Percentiles rank a stretch among this genome's conserved stretches.
Evolutionary conservation across 1,139 yeast genomes (phyloP).

Genomic region (Yarrowia galli): DNA sequence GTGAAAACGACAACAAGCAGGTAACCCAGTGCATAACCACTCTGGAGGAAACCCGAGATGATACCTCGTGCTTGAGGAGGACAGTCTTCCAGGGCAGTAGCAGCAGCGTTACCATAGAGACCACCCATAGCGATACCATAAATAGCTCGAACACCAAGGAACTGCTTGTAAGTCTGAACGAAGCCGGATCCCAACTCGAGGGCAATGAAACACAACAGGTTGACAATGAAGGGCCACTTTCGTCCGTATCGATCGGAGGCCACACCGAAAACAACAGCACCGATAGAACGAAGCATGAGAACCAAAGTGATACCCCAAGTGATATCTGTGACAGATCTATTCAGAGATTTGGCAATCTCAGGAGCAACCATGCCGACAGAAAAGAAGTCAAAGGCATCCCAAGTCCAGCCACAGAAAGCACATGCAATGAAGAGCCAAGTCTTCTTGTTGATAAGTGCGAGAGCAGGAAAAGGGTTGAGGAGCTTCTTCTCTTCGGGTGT

Average conservation of each 20-base stretch:
- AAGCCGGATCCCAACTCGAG: conserved; percentile 79
- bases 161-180: conserved; percentile 66
- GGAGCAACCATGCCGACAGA: conserved; percentile 68
- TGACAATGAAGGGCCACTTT: conserved; percentile 69
- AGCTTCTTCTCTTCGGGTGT: conserved; percentile 46
- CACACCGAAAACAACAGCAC: conserved; percentile 74
- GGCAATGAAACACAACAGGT: conserved; percentile 60
- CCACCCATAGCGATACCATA: conserved; percentile 64
- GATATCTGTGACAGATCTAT: conserved; percentile 59
- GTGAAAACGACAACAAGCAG: conserved; percentile 68
- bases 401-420: conserved; percentile 76
- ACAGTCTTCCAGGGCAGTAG: conserved; percentile 59
- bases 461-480: conserved; percentile 64
- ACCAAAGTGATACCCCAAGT: conserved; percentile 86
- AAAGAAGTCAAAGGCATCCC: conserved; percentile 83
- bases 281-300: conserved; percentile 77
- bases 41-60: conserved; percentile 71
- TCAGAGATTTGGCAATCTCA: conserved; percentile 61
- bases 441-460: conserved; percentile 55
- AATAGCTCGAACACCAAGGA: conserved; percentile 61
- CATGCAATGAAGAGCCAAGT: conserved; percentile 70
- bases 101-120: conserved; percentile 58
- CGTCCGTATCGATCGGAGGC: conserved; percentile 74
- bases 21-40: conserved; percentile 77
- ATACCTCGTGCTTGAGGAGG: conserved; percentile 59